Evolutionary conservation across 2,329 filamentous ascomycete genomes (phyloP), one percentile per base, ranked within the genome.

Genomic region (Aspergillus ustus): DNA sequence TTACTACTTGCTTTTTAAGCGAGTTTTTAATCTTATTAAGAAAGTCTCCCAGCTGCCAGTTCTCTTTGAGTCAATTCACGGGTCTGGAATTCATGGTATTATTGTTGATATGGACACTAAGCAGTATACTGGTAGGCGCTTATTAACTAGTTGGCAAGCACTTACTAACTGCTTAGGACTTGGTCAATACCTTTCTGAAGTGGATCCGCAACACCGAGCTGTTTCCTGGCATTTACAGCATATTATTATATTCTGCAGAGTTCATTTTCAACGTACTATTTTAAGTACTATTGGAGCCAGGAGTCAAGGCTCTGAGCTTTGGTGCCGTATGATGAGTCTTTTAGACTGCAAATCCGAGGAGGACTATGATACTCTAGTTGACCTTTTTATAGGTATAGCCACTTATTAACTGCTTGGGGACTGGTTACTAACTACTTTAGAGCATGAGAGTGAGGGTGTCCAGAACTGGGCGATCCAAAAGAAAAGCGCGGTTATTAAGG

Each of bases 191-290:
- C 57, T 63, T 48, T 51, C 46, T 20, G 52, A 63, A 29, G 57
- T 63, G 52, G 61, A 63, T 25, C 52, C 57, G 19, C 15, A 31
- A 52, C 34, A 53, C 19, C 56, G 48, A 52, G 43, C 43, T 44
- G 4, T 15, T 7, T 57, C 52, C 52, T 63, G 57, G 61, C 61
- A 63, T n/a, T 28, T 63, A n/a, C 45, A 60, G 52, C 40, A 60
- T 57, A 57, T 63, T 29, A 48, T 63, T 48, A 31, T 63, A 20
- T 63, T 63, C 25, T 57, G 57, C 34, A 48, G 53, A 20, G 52
- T 63, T n/a, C 53, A 63, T 51, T 60, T 63, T 25, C 49, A 53
- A 55, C 48, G 53, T 15, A 52, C 53, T 28, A 54, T 63, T 51
- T 44, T 53, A 19, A 60, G 54, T 31, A 40, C 31, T 40, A 37